phyloP scores from a whole-genome alignment of 345 rosid genomes.

The Gossypium turneri region DNA sequence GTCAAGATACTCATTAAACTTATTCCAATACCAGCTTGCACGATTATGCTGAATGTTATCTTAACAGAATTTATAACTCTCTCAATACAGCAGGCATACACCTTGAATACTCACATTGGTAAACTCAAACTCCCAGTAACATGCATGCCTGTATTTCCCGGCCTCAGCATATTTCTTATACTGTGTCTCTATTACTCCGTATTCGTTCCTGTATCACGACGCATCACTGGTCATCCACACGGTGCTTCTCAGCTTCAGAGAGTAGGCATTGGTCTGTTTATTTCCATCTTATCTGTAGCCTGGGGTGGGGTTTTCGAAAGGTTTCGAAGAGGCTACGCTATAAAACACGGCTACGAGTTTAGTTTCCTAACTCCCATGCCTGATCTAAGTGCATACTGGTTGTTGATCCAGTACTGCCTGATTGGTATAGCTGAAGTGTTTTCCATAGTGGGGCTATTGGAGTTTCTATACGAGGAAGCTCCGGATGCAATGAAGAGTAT shows the following conservation, averaged over 20 bases:
- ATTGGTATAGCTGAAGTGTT: constrained; percentile 87
- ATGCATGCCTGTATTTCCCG: constrained; percentile 90
- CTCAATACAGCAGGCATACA: constrained; percentile 84
- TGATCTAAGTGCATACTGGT: constrained; percentile 72
- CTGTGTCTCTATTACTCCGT: constrained; percentile 64
- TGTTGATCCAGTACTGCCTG: constrained; percentile 32
- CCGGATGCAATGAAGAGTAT: constrained; percentile 97
- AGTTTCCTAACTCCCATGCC: constrained; percentile 71
- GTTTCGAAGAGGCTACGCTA: constrained; percentile 66
- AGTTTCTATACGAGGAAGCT: constrained; percentile 86
- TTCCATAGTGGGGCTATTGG: constrained; percentile 70
- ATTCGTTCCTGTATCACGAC: constrained; percentile 69
- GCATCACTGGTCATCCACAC: constrained; percentile 76
- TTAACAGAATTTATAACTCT: constrained; percentile 81
- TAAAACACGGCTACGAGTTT: constrained; percentile 50
- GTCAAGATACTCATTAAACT: constrained; percentile 75
- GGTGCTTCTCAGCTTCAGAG: constrained; percentile 97
- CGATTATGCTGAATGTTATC: constrained; percentile 56
- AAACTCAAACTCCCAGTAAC: constrained; percentile 77
- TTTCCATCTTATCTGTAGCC: constrained; percentile 61
- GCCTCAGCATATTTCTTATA: constrained; percentile 76
- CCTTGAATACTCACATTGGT: constrained; percentile 69
- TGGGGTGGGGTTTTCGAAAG: constrained; percentile 80
- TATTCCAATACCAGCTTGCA: constrained; percentile 75
- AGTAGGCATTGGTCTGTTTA: constrained; percentile 75